Evolutionary conservation across 2,329 filamentous ascomycete species (phyloP), one percentile per base, ranked within the genome.

Genomic region (Ambrosiella cleistominuta): DNA sequence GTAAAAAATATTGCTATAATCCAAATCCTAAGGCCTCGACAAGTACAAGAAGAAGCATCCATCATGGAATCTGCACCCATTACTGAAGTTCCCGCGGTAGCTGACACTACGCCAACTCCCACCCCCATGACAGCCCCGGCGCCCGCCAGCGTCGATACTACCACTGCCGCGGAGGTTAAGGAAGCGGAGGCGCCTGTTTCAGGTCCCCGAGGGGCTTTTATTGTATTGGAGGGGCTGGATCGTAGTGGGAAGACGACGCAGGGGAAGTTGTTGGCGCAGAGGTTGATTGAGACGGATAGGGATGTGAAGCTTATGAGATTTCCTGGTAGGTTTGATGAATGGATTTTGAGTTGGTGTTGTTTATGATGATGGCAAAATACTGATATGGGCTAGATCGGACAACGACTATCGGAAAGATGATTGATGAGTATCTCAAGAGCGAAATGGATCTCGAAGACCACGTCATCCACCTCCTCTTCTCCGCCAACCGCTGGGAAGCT

Each of bases 181-280:
- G 27, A 37, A 39, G 50, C 13, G 9, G 50, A 36, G n/a, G 38
- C 61, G 45, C 59, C 44, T 49, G 42, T 36, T 17, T 11, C 37
- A 8, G 38, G 7, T 27, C 15, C 27, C 19, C 77, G 84, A 52
- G 89, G 89, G 52, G 81, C 83, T 11, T 78, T 96, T 38, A 79
- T 95, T 57, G 85, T 91, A 3, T 80, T 95, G 58, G 90, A 96
- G 72, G 90, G 90, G 1, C 75, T 96, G 62, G 90, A 96, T 66
- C 81, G 88, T 63, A 88, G 89, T 49, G 90, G 90, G 58, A 96
- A 96, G 76, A 91, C 88, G 19, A 95, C 89, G 39, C 90, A 95
- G 76, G 90, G 88, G 64, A 78, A 83, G 65, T 71, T 81, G 51
- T 73, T 96, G 55, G 75, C 78, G 69, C 69, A 78, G 69, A 67